Evolutionary conservation across 2,329 filamentous ascomycete genomes (phyloP), one percentile per base, ranked within the genome.

Genomic region (Penicillium corylophilum): DNA sequence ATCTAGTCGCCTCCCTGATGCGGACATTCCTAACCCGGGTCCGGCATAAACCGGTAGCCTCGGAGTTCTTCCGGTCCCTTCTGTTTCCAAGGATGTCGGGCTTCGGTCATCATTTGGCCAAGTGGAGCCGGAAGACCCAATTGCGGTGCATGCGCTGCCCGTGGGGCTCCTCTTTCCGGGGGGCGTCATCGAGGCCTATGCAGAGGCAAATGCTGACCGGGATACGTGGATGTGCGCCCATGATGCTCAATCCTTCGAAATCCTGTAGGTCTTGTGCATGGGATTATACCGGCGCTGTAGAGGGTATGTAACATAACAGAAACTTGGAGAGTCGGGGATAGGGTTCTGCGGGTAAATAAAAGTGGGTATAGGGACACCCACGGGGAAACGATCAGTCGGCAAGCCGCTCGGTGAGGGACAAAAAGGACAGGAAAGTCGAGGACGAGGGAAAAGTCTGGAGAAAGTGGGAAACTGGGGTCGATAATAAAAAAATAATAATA

Each of bases 1-100:
- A 20, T 38, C 16, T 10, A 38, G 4, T 22, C 16, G 9, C 20
- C 13, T 20, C 54, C 59, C 60, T 61, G 60, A 68, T 61, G 49
- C 66, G 65, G 66, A 47, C 63, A 62, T 60, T 61, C 57, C 50
- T 28, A 44, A 39, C 47, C 49, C 16, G 33, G 15, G 40, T 41
- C 58, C 51, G 58, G 41, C 57, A 58, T 52, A 64, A 61, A 61
- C 42, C 62, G 59, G 57, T 45, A 51, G 45, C 40, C 38, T 54
- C 44, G 52, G 51, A 47, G 46, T 46, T 48, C 23, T 38, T 50
- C 49, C 54, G 10, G 10, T 20, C 6, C 2, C 10, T 13, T 36
- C 18, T 36, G 33, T 5, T 13, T 20, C 35, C 18, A 38, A 20
- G 18, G 16, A 31, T 16, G 50, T 51, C 55, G 53, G 55, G 31